Conservation (phyloP, 805 yeast species). For the Ogataea ramenticola region DNA sequence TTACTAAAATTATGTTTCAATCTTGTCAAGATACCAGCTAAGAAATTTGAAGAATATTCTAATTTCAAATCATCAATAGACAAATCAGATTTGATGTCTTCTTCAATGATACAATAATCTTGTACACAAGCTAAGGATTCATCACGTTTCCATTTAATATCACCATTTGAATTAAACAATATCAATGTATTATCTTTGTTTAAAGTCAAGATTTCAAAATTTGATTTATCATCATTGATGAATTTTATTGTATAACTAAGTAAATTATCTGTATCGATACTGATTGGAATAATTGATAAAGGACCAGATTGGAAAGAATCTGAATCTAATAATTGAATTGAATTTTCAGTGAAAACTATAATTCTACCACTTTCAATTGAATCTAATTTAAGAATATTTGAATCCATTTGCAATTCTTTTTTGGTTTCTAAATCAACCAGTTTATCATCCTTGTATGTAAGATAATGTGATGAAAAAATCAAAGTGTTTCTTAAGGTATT, state of each 20-base stretch:
- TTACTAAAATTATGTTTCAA: constrained; percentile 20
- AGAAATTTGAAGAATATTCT: constrained; percentile 23
- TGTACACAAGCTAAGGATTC: constrained; percentile 32
- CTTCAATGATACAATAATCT: constrained; percentile 27
- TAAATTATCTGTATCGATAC: constrained; percentile 15
- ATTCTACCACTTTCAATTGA: constrained; percentile 2
- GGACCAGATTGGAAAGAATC: constrained; percentile 2
- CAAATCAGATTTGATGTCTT: constrained; percentile 12
- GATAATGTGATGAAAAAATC: neutral
- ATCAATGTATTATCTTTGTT: constrained; percentile 9
- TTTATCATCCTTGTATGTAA: neutral
- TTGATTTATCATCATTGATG: constrained; percentile 2
- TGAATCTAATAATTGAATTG: constrained; percentile 15
- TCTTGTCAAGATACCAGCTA: constrained; percentile 27
- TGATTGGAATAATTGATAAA: constrained; percentile 2
- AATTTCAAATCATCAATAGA: constrained; percentile 20
- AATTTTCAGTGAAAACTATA: constrained; percentile 8
- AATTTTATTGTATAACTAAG: constrained; percentile 1
- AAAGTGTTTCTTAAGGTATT: neutral
- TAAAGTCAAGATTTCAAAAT: constrained; percentile 8
- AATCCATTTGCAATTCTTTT: neutral
- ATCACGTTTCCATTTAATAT: constrained; percentile 34
- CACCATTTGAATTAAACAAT: constrained; percentile 15
- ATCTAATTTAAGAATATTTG: neutral
- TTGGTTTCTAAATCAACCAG: neutral